phyloP scores from a whole-genome alignment of 768 basidiomycete genomes.

The Termitomyces sp. region DNA sequence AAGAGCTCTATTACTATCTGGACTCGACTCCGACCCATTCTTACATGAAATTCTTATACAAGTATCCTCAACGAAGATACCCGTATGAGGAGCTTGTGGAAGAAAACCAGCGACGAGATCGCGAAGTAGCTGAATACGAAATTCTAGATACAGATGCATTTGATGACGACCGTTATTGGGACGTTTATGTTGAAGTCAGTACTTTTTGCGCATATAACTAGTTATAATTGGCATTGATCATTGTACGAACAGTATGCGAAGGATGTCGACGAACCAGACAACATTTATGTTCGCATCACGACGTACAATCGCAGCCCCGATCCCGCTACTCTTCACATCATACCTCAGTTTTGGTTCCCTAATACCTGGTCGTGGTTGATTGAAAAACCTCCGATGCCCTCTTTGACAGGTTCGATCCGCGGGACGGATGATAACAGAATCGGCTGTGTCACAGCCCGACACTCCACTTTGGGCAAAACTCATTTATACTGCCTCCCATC shows the following conservation, averaged over 20 bases:
- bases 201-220: not conserved
- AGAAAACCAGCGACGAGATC: slow-evolving; percentile 76
- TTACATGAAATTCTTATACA: slow-evolving; percentile 99
- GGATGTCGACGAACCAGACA: slow-evolving; percentile 87
- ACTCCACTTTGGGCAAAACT: slow-evolving; percentile 69
- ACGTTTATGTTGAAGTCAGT: slow-evolving; percentile 92
- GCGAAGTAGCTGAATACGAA: slow-evolving; percentile 90
- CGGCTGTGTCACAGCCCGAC: slow-evolving; percentile 63
- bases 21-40: slow-evolving; percentile 99
- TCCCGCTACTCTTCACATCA: slow-evolving; percentile 86
- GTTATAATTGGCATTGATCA: slow-evolving; percentile 2
- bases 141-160: slow-evolving; percentile 89
- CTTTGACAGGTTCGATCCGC: slow-evolving; percentile 46
- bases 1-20: slow-evolving; percentile 97
- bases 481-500: slow-evolving; percentile 88
- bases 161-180: slow-evolving; percentile 95
- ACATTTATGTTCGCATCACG: slow-evolving; percentile 89
- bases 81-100: slow-evolving; percentile 92
- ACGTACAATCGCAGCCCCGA: slow-evolving; percentile 96
- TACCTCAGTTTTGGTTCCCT: slow-evolving; percentile 96
- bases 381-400: slow-evolving; percentile 61
- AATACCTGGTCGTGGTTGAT: slow-evolving; percentile 97
- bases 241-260: slow-evolving; percentile 76
- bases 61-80: slow-evolving; percentile 89
- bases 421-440: slow-evolving; percentile 37